These are phyloP conservation scores for Discostella stelligeroides DNA, from an alignment of 108 stramenopile genomes.

Conservation along the genomic window DNA sequence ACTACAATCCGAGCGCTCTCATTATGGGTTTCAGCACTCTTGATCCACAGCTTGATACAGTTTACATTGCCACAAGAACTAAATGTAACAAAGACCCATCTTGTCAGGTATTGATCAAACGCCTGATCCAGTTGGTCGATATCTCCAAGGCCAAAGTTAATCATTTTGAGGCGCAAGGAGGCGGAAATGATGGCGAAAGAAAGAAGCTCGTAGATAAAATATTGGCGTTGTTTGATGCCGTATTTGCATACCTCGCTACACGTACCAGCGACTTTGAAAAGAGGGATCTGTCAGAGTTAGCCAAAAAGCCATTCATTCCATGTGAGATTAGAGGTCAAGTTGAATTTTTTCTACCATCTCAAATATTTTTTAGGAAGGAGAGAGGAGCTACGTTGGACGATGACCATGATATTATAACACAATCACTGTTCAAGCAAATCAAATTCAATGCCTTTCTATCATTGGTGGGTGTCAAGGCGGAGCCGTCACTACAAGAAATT, in stretches of 20 bases:
- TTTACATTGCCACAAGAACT: slow-evolving; percentile 53
- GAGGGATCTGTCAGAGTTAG: slow-evolving; percentile 26
- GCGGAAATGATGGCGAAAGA: slow-evolving; percentile 17
- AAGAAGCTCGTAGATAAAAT: slow-evolving; percentile 34
- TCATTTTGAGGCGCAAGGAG: slow-evolving; percentile 25
- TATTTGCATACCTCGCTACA: slow-evolving; percentile 53
- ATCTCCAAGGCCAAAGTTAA: slow-evolving; percentile 42
- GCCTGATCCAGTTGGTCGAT: slow-evolving; percentile 49
- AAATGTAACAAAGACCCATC: slow-evolving; percentile 60
- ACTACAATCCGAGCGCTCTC: slow-evolving; percentile 47
- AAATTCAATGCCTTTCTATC: slow-evolving; percentile 47
- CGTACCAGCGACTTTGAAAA: slow-evolving; percentile 58
- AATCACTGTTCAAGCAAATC: slow-evolving; percentile 33
- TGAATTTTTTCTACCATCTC: slow-evolving; percentile 57
- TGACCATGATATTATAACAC: slow-evolving; percentile 13
- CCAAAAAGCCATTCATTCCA: slow-evolving; percentile 62
- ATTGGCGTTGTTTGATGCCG: slow-evolving; percentile 33
- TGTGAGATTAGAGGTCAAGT: slow-evolving; percentile 43
- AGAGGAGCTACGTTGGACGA: slow-evolving; percentile 10
- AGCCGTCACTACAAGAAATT: slow-evolving; percentile 37
- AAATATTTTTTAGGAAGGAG: slow-evolving; percentile 60
- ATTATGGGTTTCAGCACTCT: slow-evolving; percentile 73
- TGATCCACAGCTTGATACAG: slow-evolving; percentile 52
- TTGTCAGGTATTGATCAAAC: slow-evolving; percentile 47
- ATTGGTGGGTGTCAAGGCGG: slow-evolving; percentile 43